Evolutionary conservation across 2,329 filamentous ascomycete genomes (phyloP).

Genomic region (Neopestalotiopsis sp.): DNA sequence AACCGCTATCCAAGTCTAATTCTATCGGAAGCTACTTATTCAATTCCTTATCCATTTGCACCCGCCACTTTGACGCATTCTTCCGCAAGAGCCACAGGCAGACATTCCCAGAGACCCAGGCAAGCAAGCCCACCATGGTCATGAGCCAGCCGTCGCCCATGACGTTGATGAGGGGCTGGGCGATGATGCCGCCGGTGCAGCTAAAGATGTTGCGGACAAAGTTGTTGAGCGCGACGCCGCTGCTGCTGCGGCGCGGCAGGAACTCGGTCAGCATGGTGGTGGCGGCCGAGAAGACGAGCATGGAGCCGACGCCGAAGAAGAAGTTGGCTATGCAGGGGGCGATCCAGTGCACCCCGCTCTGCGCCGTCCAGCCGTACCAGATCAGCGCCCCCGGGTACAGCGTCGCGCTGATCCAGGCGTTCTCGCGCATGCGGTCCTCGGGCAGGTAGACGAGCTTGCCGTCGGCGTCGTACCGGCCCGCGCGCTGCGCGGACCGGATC

Average conservation of each 20-base stretch:
- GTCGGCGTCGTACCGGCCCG: slow-evolving; percentile 69
- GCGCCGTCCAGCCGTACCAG: slow-evolving; percentile 78
- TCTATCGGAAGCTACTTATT: not conserved
- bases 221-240: slow-evolving; percentile 81
- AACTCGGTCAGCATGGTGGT: slow-evolving; percentile 90
- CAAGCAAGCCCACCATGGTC: slow-evolving; percentile 60
- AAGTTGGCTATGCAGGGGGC: slow-evolving; percentile 70
- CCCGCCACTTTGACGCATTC: slow-evolving; percentile 68
- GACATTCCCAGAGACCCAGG: slow-evolving; percentile 60
- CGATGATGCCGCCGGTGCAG: slow-evolving; percentile 72
- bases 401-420: slow-evolving; percentile 76
- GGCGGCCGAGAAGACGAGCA: slow-evolving; percentile 77
- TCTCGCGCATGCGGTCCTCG: slow-evolving; percentile 83
- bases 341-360: slow-evolving; percentile 69
- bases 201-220: slow-evolving; percentile 81
- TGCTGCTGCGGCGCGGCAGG: slow-evolving; percentile 72
- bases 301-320: slow-evolving; percentile 77
- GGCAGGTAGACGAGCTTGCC: slow-evolving; percentile 73
- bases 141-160: slow-evolving; percentile 82
- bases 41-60: slow-evolving; percentile 57
- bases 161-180: slow-evolving; percentile 71
- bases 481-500: slow-evolving; percentile 74
- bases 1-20: not conserved
- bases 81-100: slow-evolving; percentile 67
- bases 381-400: slow-evolving; percentile 74